Evolutionary conservation across 179 eudicot species (phyloP).

Genomic region (Monotropa hypopitys): DNA sequence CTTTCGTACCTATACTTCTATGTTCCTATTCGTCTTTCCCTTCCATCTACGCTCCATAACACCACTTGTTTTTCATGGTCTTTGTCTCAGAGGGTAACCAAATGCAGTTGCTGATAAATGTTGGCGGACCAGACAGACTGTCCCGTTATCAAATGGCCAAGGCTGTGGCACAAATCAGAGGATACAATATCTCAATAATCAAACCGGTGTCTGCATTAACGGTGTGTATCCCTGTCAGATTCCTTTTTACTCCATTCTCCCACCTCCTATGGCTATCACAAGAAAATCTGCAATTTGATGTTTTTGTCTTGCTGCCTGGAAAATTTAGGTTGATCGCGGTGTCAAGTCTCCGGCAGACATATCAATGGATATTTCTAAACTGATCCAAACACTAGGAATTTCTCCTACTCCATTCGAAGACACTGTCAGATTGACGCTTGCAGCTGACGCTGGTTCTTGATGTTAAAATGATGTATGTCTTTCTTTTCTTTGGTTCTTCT

Average conservation of each 20-base stretch:
- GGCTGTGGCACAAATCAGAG: slow-evolving; percentile 56
- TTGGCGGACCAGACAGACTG: slow-evolving; percentile 81
- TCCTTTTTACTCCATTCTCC: not conserved
- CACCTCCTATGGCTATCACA: not conserved
- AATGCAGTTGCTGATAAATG: slow-evolving; percentile 54
- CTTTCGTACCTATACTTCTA: no score
- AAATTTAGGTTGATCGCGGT: slow-evolving; percentile 69
- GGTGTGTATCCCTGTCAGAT: slow-evolving; percentile 29
- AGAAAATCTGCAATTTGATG: not conserved
- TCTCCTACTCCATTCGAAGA: slow-evolving; percentile 46
- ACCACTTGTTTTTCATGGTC: not conserved
- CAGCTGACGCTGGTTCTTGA: slow-evolving; percentile 16
- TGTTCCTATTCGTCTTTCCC: no score
- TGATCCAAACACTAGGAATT: slow-evolving; percentile 38
- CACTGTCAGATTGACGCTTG: slow-evolving; percentile 63
- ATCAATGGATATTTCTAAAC: slow-evolving; percentile 71
- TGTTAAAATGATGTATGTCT: not conserved
- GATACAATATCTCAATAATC: slow-evolving; percentile 49
- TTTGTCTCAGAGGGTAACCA: slow-evolving; percentile 39
- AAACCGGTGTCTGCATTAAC: slow-evolving; percentile 70
- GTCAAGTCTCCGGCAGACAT: slow-evolving; percentile 84
- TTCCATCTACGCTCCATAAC: no score
- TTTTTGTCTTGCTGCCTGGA: not conserved
- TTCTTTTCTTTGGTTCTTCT: no score
- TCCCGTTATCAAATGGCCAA: slow-evolving; percentile 87